A percentile compares a stretch with the other conserved stretches of the same genome.
Evolutionary conservation across 805 yeast genomes (phyloP).

Genomic region (Wickerhamomyces kurtzmanii): DNA sequence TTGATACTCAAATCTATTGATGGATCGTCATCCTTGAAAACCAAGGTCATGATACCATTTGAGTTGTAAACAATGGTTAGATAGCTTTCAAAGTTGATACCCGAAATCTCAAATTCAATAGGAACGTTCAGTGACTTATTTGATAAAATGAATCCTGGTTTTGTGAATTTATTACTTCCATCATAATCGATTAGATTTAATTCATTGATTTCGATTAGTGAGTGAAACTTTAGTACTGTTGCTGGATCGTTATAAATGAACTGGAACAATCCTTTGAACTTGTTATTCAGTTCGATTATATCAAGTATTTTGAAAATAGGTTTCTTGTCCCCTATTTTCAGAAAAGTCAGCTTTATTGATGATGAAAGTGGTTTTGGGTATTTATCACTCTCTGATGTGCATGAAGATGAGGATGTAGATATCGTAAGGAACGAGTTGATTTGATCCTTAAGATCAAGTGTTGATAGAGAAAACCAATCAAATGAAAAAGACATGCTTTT

Average conservation of each 20-base stretch:
- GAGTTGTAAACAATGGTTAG: conserved; percentile 13
- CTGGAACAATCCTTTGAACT: conserved; percentile 15
- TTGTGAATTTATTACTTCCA: conserved; percentile 13
- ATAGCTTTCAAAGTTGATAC: conserved; percentile 10
- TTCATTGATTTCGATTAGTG: conserved; percentile 15
- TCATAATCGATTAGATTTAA: conserved; percentile 16
- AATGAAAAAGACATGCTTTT: no score
- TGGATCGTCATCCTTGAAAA: conserved; percentile 17
- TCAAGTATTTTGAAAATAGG: conserved; percentile 14
- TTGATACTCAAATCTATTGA: conserved; percentile 11
- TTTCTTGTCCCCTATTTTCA: conserved; percentile 8
- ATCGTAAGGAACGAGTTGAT: no score
- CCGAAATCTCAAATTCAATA: conserved; percentile 12
- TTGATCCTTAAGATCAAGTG: no score
- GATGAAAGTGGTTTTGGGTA: no score
- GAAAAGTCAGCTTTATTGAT: no score
- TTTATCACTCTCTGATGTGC: no score
- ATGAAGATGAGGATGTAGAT: no score
- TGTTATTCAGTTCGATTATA: conserved; percentile 10
- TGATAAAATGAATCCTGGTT: conserved; percentile 13
- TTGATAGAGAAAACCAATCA: no score
- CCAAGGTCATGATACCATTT: conserved; percentile 11
- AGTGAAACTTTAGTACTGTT: conserved; percentile 8
- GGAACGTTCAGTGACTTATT: conserved; percentile 15
- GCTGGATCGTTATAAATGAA: conserved; percentile 14